Conservation (phyloP, 768 basidiomycete genomes). For the Lepiota subincarnata region DNA sequence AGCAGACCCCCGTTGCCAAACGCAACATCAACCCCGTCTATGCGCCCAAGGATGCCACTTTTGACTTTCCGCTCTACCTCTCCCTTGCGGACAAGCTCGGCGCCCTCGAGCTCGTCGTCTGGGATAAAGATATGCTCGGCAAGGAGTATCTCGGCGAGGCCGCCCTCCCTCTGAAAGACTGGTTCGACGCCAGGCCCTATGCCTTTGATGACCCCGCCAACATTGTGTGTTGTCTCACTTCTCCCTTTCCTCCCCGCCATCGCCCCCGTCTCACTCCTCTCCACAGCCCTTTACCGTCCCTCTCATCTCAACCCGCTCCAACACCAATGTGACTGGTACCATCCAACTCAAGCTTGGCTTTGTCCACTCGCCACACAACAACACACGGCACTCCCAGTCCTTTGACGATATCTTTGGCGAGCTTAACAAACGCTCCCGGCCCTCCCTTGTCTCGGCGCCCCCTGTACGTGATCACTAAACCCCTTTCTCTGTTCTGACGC, state of each 20-base stretch:
- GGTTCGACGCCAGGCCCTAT: conserved; percentile 53
- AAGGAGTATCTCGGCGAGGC: conserved; percentile 96
- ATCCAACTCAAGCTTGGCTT: conserved; percentile 47
- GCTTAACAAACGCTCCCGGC: conserved; percentile 58
- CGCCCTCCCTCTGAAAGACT: conserved; percentile 71
- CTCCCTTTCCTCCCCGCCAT: neutral
- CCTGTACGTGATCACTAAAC: conserved; percentile 50
- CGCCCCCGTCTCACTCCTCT: neutral
- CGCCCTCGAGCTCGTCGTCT: conserved; percentile 79
- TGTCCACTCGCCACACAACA: conserved; percentile 39
- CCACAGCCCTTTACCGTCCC: conserved; percentile 32
- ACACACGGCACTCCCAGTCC: conserved; percentile 37
- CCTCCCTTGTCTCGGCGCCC: conserved; percentile 69
- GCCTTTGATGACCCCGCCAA: conserved; percentile 64
- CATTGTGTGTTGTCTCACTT: conserved; percentile 42
- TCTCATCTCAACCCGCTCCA: conserved; percentile 38
- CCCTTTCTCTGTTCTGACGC: conserved; percentile 1
- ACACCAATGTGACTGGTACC: conserved; percentile 35
- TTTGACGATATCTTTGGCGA: conserved; percentile 58
- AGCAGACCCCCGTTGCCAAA: conserved; percentile 75
- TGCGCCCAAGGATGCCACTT: conserved; percentile 68
- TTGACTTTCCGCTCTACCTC: conserved; percentile 83
- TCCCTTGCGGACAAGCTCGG: conserved; percentile 71
- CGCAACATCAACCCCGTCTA: conserved; percentile 68
- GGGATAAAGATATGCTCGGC: conserved; percentile 88